These are phyloP conservation scores for Vicia sativa DNA, from an alignment of 306 rosid genomes.

Conservation along the genomic window DNA sequence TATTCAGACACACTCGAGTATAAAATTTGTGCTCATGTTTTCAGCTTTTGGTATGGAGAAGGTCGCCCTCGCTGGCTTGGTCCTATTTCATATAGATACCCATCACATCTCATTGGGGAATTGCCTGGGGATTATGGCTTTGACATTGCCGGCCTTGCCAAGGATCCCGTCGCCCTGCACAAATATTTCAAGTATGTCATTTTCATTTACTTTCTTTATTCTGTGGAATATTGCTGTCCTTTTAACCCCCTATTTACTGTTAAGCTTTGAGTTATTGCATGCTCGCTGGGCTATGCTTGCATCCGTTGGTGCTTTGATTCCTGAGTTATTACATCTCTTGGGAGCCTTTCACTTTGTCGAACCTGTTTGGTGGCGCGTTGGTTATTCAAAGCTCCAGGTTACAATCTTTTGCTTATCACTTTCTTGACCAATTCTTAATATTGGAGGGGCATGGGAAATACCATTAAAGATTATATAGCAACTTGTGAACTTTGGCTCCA, in stretches of 20 bases:
- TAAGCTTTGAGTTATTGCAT: conserved; percentile 93
- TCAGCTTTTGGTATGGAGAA: conserved; percentile 89
- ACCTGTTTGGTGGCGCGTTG: conserved; percentile 99
- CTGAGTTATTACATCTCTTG: conserved; percentile 69
- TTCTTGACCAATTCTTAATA: conserved; percentile 9
- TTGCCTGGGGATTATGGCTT: conserved; percentile 94
- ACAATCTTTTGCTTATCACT: conserved; percentile 26
- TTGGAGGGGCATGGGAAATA: too few relatives aligned
- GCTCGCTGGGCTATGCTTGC: conserved; percentile 99
- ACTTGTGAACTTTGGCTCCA: too few relatives aligned
- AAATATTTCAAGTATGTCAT: conserved; percentile 71
- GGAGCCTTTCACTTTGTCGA: conserved; percentile 90
- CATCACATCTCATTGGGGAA: conserved; percentile 78
- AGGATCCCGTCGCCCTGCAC: conserved; percentile 69
- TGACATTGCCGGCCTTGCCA: conserved; percentile 74
- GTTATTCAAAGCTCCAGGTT: conserved; percentile 92
- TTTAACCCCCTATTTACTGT: conserved; percentile 37
- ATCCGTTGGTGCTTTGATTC: conserved; percentile 79
- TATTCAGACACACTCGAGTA: background rate
- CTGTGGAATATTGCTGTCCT: too few relatives aligned
- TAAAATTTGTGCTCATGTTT: conserved; percentile 27
- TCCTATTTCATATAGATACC: conserved; percentile 82
- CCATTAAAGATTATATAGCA: too few relatives aligned
- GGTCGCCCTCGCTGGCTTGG: conserved; percentile 95
- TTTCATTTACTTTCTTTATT: too few relatives aligned